Base-by-base conservation (phyloP, 441 rosid genomes). In the Aleurites moluccanus region DNA sequence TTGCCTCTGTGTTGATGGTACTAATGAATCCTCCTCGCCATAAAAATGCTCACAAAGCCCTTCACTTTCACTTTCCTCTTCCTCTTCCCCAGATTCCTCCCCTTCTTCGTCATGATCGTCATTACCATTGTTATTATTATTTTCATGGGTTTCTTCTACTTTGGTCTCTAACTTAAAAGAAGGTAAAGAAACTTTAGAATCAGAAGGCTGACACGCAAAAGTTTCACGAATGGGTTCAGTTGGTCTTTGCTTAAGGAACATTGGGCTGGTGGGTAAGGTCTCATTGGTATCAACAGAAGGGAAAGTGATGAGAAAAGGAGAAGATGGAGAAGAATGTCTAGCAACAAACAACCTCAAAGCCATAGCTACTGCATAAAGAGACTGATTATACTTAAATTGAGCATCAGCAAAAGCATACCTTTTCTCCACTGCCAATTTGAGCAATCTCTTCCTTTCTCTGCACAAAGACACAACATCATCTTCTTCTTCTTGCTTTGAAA, bases 361-460 rank as follows among this genome's bases (percentile, higher is more conserved):
- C 67, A 84, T 78, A 9, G 89, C 88, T 30, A 87, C 83, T 10
- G 79, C 85, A 65, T 80, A 76, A 27, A 87, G 84, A 55, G 87
- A 80, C 64, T 85, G 86, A 66, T 81, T 86, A 79, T 87, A 89
- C 83, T 79, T 83, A 44, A 73, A 75, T 21, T 89, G 91, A 21
- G 90, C 85, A 25, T 79, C 85, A 10, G 91, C 90, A 72, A 89
- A 82, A 23, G 76, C 79, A 69, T 80, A 83, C 80, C 91, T 79
- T 56, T 77, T 72, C 75, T 82, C 85, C 20, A 86, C 82, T 6
- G 85, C 89, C 70, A 77, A 69, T 77, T 85, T 87, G 47, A 89
- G 76, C 40, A 83, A 81, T 70, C 73, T 76, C 63, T 81, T 87
- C 67, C 91, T 87, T 74, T 87, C 89, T 75, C 79, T 76, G 73